phyloP scores from a whole-genome alignment of 2,329 filamentous ascomycete genomes.

The Pseudonectria buxi region DNA sequence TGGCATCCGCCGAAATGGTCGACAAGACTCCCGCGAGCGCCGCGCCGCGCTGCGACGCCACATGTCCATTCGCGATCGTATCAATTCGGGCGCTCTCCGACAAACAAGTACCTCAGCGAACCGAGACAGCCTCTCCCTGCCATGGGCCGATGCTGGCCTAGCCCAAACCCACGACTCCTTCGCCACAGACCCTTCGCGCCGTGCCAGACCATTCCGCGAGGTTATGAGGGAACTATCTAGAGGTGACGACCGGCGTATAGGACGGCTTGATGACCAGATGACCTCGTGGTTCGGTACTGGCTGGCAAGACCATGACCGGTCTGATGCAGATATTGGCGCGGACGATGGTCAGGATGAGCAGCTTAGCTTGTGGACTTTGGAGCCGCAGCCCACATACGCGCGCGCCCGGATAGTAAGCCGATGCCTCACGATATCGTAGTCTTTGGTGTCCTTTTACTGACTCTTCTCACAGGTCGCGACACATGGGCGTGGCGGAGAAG shows the following conservation, averaged over 20 bases:
- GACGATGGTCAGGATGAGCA: conserved; percentile 10
- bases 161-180: conserved; percentile 7
- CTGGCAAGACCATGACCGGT: conserved; percentile 9
- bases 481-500: conserved; percentile 1
- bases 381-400: conserved; percentile 12
- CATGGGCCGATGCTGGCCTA: conserved; percentile 16
- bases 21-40: conserved; percentile 26
- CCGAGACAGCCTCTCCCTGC: conserved; percentile 11
- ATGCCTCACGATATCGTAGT: no score
- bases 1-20: conserved; percentile 33
- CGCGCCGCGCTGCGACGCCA: conserved; percentile 24
- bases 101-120: conserved; percentile 2
- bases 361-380: conserved; percentile 20
- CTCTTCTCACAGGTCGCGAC: conserved; percentile 5
- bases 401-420: conserved; percentile 18
- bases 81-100: conserved; percentile 8
- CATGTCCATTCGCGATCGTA: conserved; percentile 18
- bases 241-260: conserved; percentile 17
- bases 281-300: conserved; percentile 16
- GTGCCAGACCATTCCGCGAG: conserved; percentile 17
- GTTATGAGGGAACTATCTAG: conserved; percentile 21
- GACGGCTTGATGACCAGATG: conserved; percentile 23
- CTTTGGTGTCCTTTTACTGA: background rate
- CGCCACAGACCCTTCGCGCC: conserved; percentile 1
- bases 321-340: conserved; percentile 7